Evolutionary conservation across 2,329 filamentous ascomycete species (phyloP).

Genomic region (Xylariaceae sp.): DNA sequence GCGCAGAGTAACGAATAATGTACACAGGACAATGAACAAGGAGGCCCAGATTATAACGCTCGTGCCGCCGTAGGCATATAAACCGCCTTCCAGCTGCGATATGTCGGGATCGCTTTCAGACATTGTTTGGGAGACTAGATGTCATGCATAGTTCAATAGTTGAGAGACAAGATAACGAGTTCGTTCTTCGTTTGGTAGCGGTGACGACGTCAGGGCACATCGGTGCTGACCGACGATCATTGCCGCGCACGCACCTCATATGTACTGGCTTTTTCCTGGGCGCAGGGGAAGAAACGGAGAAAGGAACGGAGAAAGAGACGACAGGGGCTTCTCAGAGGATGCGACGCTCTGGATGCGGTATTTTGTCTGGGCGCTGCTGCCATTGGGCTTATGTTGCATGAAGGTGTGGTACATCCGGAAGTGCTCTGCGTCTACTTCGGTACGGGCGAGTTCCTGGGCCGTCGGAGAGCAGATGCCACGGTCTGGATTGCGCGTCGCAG

Average conservation of each 20-base stretch:
- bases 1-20: conserved; percentile 12
- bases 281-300: no score
- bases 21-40: conserved; percentile 17
- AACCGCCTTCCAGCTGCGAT: conserved; percentile 7
- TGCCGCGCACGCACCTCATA: no score
- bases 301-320: not conserved
- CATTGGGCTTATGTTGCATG: not conserved
- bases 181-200: no score
- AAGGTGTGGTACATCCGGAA: no score
- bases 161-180: no score
- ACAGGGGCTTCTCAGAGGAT: not conserved
- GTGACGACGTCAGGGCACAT: no score
- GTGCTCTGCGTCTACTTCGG: no score
- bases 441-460: no score
- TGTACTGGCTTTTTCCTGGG: not conserved
- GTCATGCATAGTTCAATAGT: not conserved
- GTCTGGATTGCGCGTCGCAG: no score
- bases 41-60: conserved; percentile 14
- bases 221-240: no score
- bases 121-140: not conserved
- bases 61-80: conserved; percentile 14
- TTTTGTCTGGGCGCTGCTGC: not conserved
- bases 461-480: no score
- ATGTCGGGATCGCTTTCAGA: not conserved
- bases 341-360: not conserved